These are phyloP conservation scores for Osmozyma mogii DNA, from an alignment of 805 yeast genomes.

Conservation along the genomic window DNA sequence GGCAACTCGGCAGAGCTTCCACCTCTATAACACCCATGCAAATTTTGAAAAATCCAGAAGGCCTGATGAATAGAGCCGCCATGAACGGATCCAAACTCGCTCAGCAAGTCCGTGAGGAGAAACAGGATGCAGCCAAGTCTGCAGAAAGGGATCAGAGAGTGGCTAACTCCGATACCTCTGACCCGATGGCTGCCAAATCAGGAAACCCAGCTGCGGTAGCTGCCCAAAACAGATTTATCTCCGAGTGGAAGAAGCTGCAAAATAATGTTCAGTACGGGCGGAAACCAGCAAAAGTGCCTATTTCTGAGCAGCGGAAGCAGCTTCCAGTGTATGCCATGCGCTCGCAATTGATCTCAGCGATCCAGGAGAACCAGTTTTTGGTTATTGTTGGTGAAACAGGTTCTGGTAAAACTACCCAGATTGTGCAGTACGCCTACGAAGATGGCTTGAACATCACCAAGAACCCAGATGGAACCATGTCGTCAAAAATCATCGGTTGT, in stretches of 20 bases:
- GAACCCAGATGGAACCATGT: no score
- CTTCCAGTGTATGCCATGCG: conserved; percentile 71
- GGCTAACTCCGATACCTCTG: conserved; percentile 4
- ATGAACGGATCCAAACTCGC: conserved; percentile 64
- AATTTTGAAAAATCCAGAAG: conserved; percentile 68
- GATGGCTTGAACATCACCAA: conserved; percentile 44
- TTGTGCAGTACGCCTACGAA: conserved; percentile 41
- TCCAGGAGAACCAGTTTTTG: conserved; percentile 71
- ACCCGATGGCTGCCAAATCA: conserved; percentile 4
- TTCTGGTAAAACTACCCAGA: conserved; percentile 41
- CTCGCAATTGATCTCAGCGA: conserved; percentile 47
- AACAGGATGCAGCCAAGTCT: conserved; percentile 41
- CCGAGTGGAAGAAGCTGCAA: conserved; percentile 21
- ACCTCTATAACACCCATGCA: conserved; percentile 40
- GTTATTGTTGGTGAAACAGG: conserved; percentile 91
- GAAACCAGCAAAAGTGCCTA: conserved; percentile 6
- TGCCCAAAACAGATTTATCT: conserved; percentile 12
- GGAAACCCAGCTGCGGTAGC: no score
- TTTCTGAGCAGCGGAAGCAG: conserved; percentile 24
- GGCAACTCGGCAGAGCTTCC: conserved; percentile 34
- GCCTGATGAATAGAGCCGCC: conserved; percentile 71
- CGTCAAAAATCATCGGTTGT: conserved; percentile 48
- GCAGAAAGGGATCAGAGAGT: conserved; percentile 29
- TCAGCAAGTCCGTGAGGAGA: conserved; percentile 54
- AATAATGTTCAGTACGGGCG: conserved; percentile 34